Evolutionary conservation across 176 grass and related monocot species (phyloP).

Genomic region (Carex parvula): DNA sequence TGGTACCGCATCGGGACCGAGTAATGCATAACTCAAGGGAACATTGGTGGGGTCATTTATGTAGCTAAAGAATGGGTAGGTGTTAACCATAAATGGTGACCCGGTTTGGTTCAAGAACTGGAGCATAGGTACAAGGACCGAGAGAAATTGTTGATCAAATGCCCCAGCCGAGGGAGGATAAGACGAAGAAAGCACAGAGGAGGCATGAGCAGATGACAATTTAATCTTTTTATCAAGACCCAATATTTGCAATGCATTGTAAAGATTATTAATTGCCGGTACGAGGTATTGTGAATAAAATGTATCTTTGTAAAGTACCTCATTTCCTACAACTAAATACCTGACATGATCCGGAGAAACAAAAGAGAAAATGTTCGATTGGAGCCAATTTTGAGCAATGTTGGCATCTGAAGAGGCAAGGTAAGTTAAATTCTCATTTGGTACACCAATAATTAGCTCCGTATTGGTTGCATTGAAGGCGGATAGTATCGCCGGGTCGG

Average conservation of each 20-base stretch:
- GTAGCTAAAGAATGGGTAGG: conserved; percentile 71
- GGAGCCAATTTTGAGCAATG: conserved; percentile 43
- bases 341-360: conserved; percentile 32
- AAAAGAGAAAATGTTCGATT: conserved; percentile 33
- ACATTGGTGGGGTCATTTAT: conserved; percentile 50
- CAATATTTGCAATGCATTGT: conserved; percentile 41
- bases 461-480: conserved; percentile 43
- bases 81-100: conserved; percentile 66
- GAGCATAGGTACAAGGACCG: conserved; percentile 60
- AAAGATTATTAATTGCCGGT: conserved; percentile 58
- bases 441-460: conserved; percentile 56
- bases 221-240: conserved; percentile 35
- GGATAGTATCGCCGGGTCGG: conserved; percentile 41
- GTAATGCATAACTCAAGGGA: conserved; percentile 46
- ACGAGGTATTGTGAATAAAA: conserved; percentile 58
- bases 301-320: conserved; percentile 58
- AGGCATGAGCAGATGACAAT: conserved; percentile 66
- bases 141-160: conserved; percentile 38
- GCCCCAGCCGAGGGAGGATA: conserved; percentile 55
- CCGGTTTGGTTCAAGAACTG: conserved; percentile 50
- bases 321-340: conserved; percentile 63
- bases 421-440: conserved; percentile 69
- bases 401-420: conserved; percentile 40
- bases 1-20: conserved; percentile 13
- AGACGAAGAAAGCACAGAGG: conserved; percentile 47